Evolutionary conservation across 2,329 filamentous ascomycete genomes (phyloP).

Genomic region (Beauveria bassiana): DNA sequence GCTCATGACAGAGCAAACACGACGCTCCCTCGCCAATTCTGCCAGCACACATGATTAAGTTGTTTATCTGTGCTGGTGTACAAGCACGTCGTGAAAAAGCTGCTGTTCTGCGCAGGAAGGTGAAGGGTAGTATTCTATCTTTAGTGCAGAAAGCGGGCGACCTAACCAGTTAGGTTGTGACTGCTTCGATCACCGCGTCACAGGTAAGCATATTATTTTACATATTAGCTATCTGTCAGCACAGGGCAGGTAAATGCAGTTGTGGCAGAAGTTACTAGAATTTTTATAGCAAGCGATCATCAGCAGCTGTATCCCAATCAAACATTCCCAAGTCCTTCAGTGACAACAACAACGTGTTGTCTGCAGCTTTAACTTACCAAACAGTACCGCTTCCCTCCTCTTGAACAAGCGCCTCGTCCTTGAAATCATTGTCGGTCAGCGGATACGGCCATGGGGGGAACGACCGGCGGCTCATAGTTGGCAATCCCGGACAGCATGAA

Average conservation of each 20-base stretch:
- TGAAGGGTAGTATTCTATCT: not conserved
- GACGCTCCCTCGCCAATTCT: no score
- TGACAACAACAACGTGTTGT: no score
- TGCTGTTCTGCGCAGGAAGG: not conserved
- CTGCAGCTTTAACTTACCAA: not conserved
- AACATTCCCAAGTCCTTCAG: not conserved
- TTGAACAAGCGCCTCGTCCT: not conserved
- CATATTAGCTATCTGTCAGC: not conserved
- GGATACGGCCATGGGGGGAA: not conserved
- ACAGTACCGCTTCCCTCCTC: not conserved
- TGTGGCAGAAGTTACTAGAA: not conserved
- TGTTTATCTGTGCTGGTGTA: no score
- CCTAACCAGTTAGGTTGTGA: not conserved
- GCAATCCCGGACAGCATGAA: not conserved
- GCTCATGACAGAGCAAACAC: no score
- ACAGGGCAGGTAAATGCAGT: not conserved
- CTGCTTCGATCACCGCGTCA: not conserved
- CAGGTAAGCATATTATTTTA: not conserved
- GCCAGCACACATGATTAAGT: no score
- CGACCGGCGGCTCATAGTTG: not conserved
- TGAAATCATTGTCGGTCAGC: not conserved
- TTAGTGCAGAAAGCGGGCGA: not conserved
- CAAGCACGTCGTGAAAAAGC: not conserved
- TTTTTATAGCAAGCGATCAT: not conserved
- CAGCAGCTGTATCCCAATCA: not conserved